These are phyloP conservation scores for Paraphaeosphaeria sporulosa DNA, from an alignment of 2,329 filamentous ascomycete species.

Conservation along the genomic window DNA sequence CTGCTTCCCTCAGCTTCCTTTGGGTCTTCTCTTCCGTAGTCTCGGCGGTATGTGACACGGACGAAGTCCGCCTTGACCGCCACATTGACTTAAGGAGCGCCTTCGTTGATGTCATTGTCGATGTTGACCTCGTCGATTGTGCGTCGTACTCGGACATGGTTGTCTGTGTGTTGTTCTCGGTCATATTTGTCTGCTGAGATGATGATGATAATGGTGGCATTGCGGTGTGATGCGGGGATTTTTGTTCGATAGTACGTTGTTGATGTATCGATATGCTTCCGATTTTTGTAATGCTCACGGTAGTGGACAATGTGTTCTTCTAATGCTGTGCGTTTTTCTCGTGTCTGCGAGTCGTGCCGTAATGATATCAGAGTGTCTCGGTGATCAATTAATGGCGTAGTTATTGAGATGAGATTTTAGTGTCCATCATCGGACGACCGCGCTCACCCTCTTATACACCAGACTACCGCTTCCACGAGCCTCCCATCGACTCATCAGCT, in stretches of 20 bases:
- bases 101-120: slow-evolving; percentile 34
- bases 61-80: slow-evolving; percentile 20
- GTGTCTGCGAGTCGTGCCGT: neutral
- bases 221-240: neutral
- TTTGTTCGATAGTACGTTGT: neutral
- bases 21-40: slow-evolving; percentile 21
- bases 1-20: slow-evolving; percentile 21
- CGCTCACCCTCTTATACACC: slow-evolving; percentile 3
- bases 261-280: neutral
- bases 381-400: neutral
- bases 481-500: neutral
- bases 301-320: neutral
- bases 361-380: neutral
- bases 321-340: neutral
- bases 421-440: neutral
- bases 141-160: slow-evolving; percentile 1
- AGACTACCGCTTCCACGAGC: no score
- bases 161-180: neutral
- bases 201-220: slow-evolving; percentile 2
- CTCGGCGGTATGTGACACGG: neutral
- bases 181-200: neutral
- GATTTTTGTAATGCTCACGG: neutral
- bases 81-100: slow-evolving; percentile 32
- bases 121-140: slow-evolving; percentile 31
- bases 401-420: slow-evolving; percentile 4